phyloP scores from a whole-genome alignment of 2,329 filamentous ascomycete genomes.

The Microcera coccophila region DNA sequence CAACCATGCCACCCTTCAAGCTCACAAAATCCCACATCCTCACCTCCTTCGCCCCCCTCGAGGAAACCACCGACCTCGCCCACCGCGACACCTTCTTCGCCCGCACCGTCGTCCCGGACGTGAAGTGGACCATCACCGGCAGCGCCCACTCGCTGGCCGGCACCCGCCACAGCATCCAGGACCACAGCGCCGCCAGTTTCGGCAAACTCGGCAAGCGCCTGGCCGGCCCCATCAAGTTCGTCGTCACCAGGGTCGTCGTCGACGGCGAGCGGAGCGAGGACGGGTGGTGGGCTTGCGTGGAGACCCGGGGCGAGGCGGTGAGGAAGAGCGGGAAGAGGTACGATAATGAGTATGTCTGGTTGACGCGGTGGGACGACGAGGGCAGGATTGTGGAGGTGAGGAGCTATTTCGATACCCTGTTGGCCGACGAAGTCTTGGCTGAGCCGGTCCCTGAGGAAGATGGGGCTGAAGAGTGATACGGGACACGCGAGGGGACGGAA shows the following conservation, averaged over 20 bases:
- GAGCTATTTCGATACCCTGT: constrained; percentile 22
- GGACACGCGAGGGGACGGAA: too few species aligned
- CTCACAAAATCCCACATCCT: constrained; percentile 21
- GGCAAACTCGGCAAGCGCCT: constrained; percentile 18
- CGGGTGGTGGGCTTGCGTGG: constrained; percentile 23
- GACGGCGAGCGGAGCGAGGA: constrained; percentile 16
- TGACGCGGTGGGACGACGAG: constrained; percentile 21
- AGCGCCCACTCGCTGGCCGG: constrained; percentile 22
- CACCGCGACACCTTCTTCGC: constrained; percentile 17
- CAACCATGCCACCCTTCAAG: constrained; percentile 16
- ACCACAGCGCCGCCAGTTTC: constrained; percentile 18
- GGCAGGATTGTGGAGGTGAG: constrained; percentile 23
- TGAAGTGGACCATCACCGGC: constrained; percentile 24
- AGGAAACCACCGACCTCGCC: constrained; percentile 11
- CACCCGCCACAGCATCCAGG: constrained; percentile 13
- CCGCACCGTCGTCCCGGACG: constrained; percentile 13
- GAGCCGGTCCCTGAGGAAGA: constrained; percentile 1
- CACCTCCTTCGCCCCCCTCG: constrained; percentile 17
- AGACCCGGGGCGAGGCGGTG: constrained; percentile 18
- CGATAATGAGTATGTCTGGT: constrained; percentile 24
- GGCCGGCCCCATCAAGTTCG: constrained; percentile 19
- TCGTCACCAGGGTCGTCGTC: constrained; percentile 18
- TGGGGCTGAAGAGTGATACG: neutral
- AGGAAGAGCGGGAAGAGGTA: constrained; percentile 18
- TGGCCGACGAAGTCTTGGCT: constrained; percentile 17